These are phyloP conservation scores for Fusarium redolens DNA, from an alignment of 2,329 filamentous ascomycete species.

Conservation along the genomic window DNA sequence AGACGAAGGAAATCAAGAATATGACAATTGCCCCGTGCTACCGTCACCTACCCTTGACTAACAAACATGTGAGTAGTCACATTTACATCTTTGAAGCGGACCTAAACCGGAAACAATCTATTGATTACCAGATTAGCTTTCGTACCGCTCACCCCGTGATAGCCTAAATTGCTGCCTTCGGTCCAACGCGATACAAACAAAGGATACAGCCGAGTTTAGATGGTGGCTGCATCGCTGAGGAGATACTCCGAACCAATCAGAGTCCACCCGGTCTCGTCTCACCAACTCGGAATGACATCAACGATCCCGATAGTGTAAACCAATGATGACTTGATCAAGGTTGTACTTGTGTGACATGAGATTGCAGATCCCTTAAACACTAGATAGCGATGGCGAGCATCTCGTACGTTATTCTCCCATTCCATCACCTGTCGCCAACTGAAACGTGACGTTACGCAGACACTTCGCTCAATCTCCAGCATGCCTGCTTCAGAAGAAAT, in stretches of 20 bases:
- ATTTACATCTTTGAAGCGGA: neutral
- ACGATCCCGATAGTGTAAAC: neutral
- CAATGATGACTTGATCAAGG: conserved; percentile 3
- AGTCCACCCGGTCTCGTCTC: neutral
- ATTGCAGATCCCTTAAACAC: neutral
- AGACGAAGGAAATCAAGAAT: too few species aligned
- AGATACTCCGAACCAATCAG: neutral
- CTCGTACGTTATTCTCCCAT: neutral
- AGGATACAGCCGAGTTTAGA: neutral
- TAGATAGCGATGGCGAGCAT: neutral
- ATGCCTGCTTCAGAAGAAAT: conserved; percentile 5
- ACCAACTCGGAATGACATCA: conserved; percentile 21
- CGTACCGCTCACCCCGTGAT: neutral
- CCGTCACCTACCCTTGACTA: neutral
- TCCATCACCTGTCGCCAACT: neutral
- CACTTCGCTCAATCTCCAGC: neutral
- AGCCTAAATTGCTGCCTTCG: neutral
- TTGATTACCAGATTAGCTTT: neutral
- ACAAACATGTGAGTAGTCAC: neutral
- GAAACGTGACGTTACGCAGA: neutral
- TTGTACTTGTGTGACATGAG: neutral
- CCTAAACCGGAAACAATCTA: neutral
- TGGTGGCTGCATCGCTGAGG: neutral
- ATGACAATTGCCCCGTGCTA: neutral
- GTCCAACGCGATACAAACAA: neutral